These are phyloP conservation scores for Petunia hybrid DNA, from an alignment of 305 asterid genomes.

Conservation along the genomic window DNA sequence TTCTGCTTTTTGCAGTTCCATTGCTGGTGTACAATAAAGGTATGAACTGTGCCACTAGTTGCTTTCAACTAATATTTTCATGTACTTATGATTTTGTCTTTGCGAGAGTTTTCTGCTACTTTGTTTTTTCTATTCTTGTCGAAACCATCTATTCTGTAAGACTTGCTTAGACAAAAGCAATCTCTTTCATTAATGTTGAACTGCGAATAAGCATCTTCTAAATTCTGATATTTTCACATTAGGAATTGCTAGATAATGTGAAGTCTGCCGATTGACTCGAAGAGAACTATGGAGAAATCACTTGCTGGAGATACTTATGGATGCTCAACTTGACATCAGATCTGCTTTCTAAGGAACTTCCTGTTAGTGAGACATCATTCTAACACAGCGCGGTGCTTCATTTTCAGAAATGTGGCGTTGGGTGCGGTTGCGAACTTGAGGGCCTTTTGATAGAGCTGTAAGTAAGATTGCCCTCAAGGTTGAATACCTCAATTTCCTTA, in stretches of 20 bases:
- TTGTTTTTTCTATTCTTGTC: not conserved
- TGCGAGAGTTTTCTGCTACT: not conserved
- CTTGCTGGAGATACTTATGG: conserved; percentile 15
- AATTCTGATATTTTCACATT: not conserved
- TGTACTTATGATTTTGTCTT: not conserved
- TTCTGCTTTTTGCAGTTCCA: not conserved
- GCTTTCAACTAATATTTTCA: not conserved
- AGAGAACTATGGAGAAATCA: conserved; percentile 5
- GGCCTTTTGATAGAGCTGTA: not conserved
- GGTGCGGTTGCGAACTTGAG: not conserved
- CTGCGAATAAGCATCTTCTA: not conserved
- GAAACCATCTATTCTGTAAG: not conserved
- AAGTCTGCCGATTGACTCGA: not conserved
- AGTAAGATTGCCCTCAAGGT: not conserved
- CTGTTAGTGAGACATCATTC: not conserved
- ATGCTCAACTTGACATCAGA: not conserved
- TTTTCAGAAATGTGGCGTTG: conserved; percentile 16
- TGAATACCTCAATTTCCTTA: conserved; percentile 15
- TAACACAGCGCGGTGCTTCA: not conserved
- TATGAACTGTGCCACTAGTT: not conserved
- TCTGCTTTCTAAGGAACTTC: not conserved
- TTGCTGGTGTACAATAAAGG: conserved; percentile 5
- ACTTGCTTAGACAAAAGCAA: not conserved
- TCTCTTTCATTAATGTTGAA: not conserved
- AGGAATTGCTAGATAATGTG: not conserved